Conservation (phyloP, 257 asterid genomes). For the Haberlea rhodopensis region DNA sequence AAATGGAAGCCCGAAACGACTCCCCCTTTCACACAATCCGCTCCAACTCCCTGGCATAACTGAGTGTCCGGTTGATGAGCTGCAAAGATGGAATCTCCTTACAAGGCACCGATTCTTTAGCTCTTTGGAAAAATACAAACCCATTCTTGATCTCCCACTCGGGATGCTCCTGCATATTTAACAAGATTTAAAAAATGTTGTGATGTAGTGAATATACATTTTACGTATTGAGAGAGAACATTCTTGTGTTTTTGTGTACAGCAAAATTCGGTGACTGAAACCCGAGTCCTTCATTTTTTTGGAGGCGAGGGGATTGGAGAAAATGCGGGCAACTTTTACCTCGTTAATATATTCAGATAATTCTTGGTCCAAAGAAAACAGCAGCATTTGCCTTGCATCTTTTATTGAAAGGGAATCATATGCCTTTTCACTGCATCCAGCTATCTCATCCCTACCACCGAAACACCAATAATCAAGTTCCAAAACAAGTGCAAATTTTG, state of each 20-base stretch:
- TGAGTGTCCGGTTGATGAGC: constrained; percentile 87
- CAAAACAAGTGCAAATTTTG: not conserved
- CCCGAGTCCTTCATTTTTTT: no score
- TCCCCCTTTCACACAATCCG: constrained; percentile 61
- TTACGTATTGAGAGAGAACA: not conserved
- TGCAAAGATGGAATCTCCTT: constrained; percentile 95
- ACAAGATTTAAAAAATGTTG: not conserved
- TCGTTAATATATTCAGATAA: constrained; percentile 51
- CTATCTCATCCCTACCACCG: constrained; percentile 78
- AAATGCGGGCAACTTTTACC: constrained; percentile 35
- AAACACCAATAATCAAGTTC: constrained; percentile 23
- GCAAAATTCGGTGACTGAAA: no score
- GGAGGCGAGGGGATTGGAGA: no score
- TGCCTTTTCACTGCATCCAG: constrained; percentile 96
- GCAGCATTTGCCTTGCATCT: constrained; percentile 63
- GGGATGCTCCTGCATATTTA: constrained; percentile 70
- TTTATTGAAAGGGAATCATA: constrained; percentile 70
- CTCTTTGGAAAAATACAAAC: constrained; percentile 59
- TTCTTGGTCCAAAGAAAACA: constrained; percentile 74
- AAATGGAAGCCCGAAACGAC: not conserved
- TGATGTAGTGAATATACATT: no score
- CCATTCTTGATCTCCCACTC: constrained; percentile 84
- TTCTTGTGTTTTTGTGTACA: no score
- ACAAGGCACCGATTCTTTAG: constrained; percentile 74
- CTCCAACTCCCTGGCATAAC: constrained; percentile 90